phyloP scores from a whole-genome alignment of 805 yeast genomes.

The Candida silvatica region DNA sequence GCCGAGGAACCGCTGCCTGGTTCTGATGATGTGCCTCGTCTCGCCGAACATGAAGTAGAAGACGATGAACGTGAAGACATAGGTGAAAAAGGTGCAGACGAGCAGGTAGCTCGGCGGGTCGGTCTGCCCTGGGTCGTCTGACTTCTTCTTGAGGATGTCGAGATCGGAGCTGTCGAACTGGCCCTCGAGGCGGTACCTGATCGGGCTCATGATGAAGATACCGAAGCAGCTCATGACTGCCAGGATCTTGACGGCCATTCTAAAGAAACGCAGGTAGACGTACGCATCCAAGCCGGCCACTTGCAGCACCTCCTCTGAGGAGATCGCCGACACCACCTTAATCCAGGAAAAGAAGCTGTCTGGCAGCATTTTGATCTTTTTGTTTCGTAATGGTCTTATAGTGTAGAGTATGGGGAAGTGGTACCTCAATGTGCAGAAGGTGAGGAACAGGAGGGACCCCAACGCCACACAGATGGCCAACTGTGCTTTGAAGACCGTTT shows the following conservation, averaged over 20 bases:
- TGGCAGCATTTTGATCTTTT: conserved; percentile 37
- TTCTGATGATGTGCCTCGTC: conserved; percentile 40
- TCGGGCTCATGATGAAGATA: conserved; percentile 39
- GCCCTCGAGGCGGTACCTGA: conserved; percentile 45
- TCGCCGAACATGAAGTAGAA: conserved; percentile 35
- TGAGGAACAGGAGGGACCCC: conserved; percentile 36
- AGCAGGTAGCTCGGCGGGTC: conserved; percentile 31
- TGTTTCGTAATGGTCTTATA: conserved; percentile 40
- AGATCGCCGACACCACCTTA: conserved; percentile 33
- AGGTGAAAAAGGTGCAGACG: conserved; percentile 49
- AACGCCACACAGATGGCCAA: conserved; percentile 36
- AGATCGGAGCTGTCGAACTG: conserved; percentile 28
- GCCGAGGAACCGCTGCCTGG: conserved; percentile 50
- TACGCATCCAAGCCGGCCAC: conserved; percentile 53
- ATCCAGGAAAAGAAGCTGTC: conserved; percentile 45
- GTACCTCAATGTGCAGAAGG: conserved; percentile 43
- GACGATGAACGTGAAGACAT: conserved; percentile 40
- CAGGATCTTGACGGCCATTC: conserved; percentile 42
- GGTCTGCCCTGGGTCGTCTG: conserved; percentile 9
- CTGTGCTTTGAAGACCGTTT: conserved; percentile 51
- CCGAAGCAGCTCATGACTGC: conserved; percentile 37
- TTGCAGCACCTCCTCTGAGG: conserved; percentile 43
- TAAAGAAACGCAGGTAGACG: conserved; percentile 50
- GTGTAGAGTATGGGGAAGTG: conserved; percentile 53
- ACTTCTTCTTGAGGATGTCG: background rate